Percentiles rank a stretch among this genome's conserved stretches.
Evolutionary conservation across 768 basidiomycete species (phyloP).

Genomic region (Mycena floridula): DNA sequence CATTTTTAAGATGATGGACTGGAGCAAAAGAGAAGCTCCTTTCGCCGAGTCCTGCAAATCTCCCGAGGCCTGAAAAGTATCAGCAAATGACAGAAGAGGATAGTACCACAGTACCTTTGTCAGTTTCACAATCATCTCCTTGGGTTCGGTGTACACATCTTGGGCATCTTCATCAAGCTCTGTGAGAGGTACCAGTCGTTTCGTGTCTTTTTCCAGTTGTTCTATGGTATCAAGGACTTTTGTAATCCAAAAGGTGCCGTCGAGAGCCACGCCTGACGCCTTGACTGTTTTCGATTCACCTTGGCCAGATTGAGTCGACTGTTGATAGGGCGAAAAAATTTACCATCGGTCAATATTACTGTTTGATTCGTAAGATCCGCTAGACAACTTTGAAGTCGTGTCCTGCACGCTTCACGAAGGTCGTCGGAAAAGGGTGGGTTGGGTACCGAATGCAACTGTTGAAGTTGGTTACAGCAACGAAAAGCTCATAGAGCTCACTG

Average conservation of each 20-base stretch:
- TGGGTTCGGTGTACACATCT: conserved; percentile 38
- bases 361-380: conserved; percentile 65
- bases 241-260: too few species aligned
- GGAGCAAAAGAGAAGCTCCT: conserved; percentile 68
- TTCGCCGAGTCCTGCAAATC: conserved; percentile 48
- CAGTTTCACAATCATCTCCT: conserved; percentile 34
- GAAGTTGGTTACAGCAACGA: too few species aligned
- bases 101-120: conserved; percentile 37
- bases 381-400: conserved; percentile 65
- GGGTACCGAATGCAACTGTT: conserved; percentile 62
- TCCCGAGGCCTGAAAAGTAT: conserved; percentile 24
- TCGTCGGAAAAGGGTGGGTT: conserved; percentile 70
- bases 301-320: background rate
- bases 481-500: too few species aligned
- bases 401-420: conserved; percentile 59
- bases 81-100: background rate
- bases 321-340: background rate
- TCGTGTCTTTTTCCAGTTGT: conserved; percentile 56
- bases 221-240: conserved; percentile 54
- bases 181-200: conserved; percentile 52
- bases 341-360: conserved; percentile 46
- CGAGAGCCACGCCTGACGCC: too few species aligned
- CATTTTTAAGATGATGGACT: conserved; percentile 63
- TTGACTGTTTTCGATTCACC: too few species aligned
- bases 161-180: conserved; percentile 52